Conservation (phyloP, 345 rosid genomes). For the Populus alba region DNA sequence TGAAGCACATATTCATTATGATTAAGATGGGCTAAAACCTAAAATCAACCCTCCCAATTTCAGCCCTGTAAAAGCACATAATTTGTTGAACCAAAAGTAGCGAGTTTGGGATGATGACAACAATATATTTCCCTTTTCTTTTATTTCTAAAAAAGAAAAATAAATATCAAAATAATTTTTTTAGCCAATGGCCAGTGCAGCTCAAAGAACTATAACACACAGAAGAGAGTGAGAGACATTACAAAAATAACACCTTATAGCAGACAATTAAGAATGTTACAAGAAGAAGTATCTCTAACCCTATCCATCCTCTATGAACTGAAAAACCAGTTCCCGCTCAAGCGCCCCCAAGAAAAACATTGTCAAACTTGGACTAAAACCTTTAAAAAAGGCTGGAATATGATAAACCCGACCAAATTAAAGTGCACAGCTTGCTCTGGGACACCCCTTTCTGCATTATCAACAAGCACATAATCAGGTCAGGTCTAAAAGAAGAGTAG, state of each 20-base stretch:
- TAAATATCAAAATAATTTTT: conserved; percentile 16
- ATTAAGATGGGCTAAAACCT: neutral
- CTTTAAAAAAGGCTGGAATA: neutral
- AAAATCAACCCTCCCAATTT: neutral
- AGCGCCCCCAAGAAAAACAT: neutral
- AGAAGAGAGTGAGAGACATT: conserved; percentile 8
- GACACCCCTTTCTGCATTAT: conserved; percentile 13
- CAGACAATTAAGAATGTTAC: conserved; percentile 6
- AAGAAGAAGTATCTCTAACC: conserved; percentile 11
- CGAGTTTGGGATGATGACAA: neutral
- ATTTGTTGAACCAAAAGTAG: neutral
- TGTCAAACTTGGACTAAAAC: neutral
- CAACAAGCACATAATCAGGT: neutral
- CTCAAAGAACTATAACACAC: conserved; percentile 14
- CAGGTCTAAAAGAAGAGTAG: neutral
- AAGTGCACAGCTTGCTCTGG: neutral
- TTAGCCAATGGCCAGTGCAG: conserved; percentile 11
- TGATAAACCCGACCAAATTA: neutral
- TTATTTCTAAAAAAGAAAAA: conserved; percentile 26
- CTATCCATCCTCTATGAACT: conserved; percentile 11
- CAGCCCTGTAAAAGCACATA: neutral
- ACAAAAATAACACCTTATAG: conserved; percentile 14
- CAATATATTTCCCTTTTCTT: conserved; percentile 1
- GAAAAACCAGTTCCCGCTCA: neutral
- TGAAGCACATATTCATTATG: neutral